Percentiles rank a stretch among this genome's conserved stretches.
These are phyloP conservation scores for Paratinospora sagittata DNA, from an alignment of 164 flowering plant species.

Conservation along the genomic window DNA sequence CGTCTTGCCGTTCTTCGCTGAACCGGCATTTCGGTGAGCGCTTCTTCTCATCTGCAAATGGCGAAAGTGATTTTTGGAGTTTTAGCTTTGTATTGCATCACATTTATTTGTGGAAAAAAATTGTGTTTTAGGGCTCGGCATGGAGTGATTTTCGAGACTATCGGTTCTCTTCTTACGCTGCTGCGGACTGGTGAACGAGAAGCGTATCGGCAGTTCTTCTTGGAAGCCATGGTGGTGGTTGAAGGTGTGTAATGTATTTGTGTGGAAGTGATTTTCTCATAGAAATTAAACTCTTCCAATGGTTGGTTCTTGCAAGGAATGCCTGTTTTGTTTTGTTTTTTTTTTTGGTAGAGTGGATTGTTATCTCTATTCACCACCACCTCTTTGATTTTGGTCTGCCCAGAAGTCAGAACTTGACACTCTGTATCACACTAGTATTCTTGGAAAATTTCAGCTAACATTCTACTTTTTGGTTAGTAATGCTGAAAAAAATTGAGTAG, in stretches of 20 bases:
- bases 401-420: too few species aligned
- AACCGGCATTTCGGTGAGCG: constrained; percentile 64
- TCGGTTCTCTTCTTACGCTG: constrained; percentile 71
- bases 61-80: neutral
- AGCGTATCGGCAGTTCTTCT: constrained; percentile 74
- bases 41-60: neutral
- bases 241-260: constrained; percentile 46
- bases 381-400: too few species aligned
- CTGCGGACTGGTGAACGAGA: constrained; percentile 82
- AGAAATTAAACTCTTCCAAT: neutral
- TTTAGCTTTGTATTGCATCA: neutral
- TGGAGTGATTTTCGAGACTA: constrained; percentile 71
- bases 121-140: constrained; percentile 50
- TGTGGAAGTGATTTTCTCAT: neutral
- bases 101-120: neutral
- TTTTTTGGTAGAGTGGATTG: too few species aligned
- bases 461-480: too few species aligned
- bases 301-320: too few species aligned
- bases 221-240: constrained; percentile 58
- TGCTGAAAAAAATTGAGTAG: too few species aligned
- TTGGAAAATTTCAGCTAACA: too few species aligned
- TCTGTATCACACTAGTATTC: too few species aligned
- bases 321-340: too few species aligned
- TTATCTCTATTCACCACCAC: too few species aligned
- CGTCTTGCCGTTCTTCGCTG: constrained; percentile 76